A percentile compares a stretch with the other conserved stretches of the same genome.
These are phyloP conservation scores for Thuidium tamariscinum DNA, from an alignment of 225 moss, liverwort and hornwort genomes.

Conservation along the genomic window DNA sequence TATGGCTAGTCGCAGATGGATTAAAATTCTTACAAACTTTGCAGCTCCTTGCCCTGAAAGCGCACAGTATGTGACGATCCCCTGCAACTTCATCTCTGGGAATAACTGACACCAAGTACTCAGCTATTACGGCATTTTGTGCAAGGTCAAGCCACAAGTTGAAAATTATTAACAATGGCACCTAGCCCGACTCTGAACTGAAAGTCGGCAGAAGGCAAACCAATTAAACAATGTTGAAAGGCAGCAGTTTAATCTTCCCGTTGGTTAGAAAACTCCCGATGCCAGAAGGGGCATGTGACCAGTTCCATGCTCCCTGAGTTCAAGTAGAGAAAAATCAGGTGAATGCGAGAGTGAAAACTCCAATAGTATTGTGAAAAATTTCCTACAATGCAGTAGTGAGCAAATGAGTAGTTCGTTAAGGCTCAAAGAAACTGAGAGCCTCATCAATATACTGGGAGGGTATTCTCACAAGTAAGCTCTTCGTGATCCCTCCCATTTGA, in stretches of 20 bases:
- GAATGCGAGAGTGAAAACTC: neutral
- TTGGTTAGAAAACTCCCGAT: neutral
- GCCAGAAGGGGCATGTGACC: neutral
- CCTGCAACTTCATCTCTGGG: neutral
- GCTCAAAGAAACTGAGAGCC: slow-evolving; percentile 20
- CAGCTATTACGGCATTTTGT: neutral
- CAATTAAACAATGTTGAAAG: neutral
- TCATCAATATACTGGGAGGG: slow-evolving; percentile 20
- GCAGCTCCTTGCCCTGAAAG: neutral
- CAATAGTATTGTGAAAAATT: neutral
- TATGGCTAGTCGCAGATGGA: neutral
- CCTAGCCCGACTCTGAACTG: neutral
- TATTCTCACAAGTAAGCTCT: slow-evolving; percentile 19
- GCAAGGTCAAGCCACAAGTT: neutral
- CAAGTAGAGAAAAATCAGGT: neutral
- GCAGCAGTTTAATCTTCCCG: neutral
- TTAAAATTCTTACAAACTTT: neutral
- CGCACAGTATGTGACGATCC: neutral
- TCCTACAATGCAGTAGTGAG: neutral
- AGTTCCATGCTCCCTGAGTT: neutral
- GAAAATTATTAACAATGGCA: neutral
- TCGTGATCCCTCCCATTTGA: slow-evolving; percentile 18
- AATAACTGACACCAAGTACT: neutral
- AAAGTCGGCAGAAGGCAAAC: neutral
- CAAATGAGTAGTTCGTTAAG: neutral